Evolutionary conservation across 2,329 filamentous ascomycete species (phyloP).

Genomic region (Sodiomyces alkalinus): DNA sequence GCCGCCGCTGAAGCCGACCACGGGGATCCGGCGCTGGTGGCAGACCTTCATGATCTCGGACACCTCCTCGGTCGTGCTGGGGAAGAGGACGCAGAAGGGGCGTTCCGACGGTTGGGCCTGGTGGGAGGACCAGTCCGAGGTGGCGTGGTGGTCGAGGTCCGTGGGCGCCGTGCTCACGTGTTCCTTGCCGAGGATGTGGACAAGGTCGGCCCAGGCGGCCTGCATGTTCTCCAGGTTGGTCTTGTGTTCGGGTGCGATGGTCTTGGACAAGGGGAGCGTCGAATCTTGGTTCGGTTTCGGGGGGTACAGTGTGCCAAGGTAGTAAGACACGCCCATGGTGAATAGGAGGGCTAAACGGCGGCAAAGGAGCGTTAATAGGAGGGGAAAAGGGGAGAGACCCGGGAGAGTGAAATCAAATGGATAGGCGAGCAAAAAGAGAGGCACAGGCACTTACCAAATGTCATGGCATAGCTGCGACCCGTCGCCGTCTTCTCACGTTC

Average conservation of each 20-base stretch:
- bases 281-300: conserved; percentile 35
- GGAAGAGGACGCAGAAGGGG: conserved; percentile 61
- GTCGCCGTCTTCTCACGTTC: conserved; percentile 19
- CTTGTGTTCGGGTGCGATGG: conserved; percentile 38
- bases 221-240: conserved; percentile 47
- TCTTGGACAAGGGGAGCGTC: conserved; percentile 40
- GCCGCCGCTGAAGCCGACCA: conserved; percentile 75
- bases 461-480: conserved; percentile 32
- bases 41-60: conserved; percentile 81
- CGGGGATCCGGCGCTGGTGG: conserved; percentile 64
- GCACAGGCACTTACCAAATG: conserved; percentile 30
- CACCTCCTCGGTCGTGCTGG: conserved; percentile 65
- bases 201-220: conserved; percentile 56
- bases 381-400: too few species aligned
- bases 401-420: too few species aligned
- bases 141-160: conserved; percentile 41
- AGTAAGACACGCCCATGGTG: conserved; percentile 38
- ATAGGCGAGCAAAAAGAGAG: background rate
- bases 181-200: conserved; percentile 45
- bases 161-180: conserved; percentile 45
- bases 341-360: conserved; percentile 31
- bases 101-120: conserved; percentile 29
- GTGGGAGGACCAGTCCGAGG: conserved; percentile 50
- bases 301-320: conserved; percentile 39
- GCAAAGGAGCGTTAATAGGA: background rate